These are phyloP conservation scores for Brasilioporus rufonigricans DNA, from an alignment of 768 basidiomycete genomes.

Conservation along the genomic window DNA sequence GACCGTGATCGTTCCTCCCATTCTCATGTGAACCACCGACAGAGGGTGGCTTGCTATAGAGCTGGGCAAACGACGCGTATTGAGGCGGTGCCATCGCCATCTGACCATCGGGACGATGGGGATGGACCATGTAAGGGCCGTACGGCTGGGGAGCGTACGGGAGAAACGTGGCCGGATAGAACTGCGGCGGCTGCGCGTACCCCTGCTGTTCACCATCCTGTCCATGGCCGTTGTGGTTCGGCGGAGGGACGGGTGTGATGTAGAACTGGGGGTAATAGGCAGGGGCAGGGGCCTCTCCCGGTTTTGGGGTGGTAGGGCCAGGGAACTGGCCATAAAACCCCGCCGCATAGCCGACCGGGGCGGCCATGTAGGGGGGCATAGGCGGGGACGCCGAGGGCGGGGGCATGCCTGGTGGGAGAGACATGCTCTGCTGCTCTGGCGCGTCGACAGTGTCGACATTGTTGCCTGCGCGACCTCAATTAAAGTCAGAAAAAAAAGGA, in stretches of 20 bases:
- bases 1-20: slow-evolving; percentile 28
- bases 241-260: slow-evolving; percentile 45
- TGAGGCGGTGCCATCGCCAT: slow-evolving; percentile 34
- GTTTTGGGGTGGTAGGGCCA: slow-evolving; percentile 46
- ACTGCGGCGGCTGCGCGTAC: slow-evolving; percentile 41
- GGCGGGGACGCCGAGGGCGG: slow-evolving; percentile 46
- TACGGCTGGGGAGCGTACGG: slow-evolving; percentile 47
- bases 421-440: slow-evolving; percentile 41
- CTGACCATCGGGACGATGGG: slow-evolving; percentile 41
- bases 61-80: slow-evolving; percentile 39
- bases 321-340: slow-evolving; percentile 58
- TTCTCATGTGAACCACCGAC: slow-evolving; percentile 31
- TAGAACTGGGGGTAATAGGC: slow-evolving; percentile 53
- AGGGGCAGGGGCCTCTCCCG: slow-evolving; percentile 47
- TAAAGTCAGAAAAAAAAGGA: slow-evolving; percentile 41
- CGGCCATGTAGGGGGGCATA: slow-evolving; percentile 49
- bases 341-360: slow-evolving; percentile 50
- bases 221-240: slow-evolving; percentile 36
- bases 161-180: slow-evolving; percentile 48
- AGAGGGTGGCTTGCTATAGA: slow-evolving; percentile 40
- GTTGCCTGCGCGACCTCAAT: slow-evolving; percentile 59
- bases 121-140: slow-evolving; percentile 47
- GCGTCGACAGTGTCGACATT: slow-evolving; percentile 45
- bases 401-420: slow-evolving; percentile 42
- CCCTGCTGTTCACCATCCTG: slow-evolving; percentile 42